Evolutionary conservation across 345 rosid species (phyloP).

Genomic region (Boechera retrofracta): DNA sequence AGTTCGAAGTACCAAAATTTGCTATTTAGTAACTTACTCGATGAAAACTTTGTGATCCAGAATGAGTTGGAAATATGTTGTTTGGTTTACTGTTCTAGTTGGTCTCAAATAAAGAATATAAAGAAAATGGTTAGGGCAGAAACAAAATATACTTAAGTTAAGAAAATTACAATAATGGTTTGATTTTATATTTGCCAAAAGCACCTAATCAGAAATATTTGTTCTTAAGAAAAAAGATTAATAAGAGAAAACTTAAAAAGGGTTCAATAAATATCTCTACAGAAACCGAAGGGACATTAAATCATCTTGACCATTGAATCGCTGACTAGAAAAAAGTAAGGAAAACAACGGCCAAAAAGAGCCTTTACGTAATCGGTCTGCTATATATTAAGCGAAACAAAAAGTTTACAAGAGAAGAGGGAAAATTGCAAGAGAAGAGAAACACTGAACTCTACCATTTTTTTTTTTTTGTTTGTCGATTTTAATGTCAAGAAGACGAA

Average conservation of each 20-base stretch:
- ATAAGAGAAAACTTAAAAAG: background rate
- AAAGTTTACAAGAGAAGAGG: background rate
- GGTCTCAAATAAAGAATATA: too few relatives aligned
- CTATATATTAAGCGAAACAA: background rate
- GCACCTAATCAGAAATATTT: background rate
- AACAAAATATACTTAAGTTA: too few relatives aligned
- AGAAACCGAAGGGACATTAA: slow-evolving; percentile 11
- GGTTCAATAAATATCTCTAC: background rate
- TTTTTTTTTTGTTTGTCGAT: background rate
- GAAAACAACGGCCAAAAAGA: slow-evolving; percentile 24
- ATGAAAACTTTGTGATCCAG: too few relatives aligned
- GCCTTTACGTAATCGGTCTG: background rate
- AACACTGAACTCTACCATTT: background rate
- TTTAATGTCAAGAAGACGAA: slow-evolving; percentile 45
- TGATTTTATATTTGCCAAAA: background rate
- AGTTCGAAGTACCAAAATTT: too few relatives aligned
- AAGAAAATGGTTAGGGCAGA: too few relatives aligned
- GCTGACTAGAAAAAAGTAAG: background rate
- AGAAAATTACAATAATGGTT: background rate
- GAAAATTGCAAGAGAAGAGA: background rate
- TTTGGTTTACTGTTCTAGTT: too few relatives aligned
- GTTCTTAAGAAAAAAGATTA: background rate
- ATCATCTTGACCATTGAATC: slow-evolving; percentile 33
- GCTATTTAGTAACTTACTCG: too few relatives aligned
- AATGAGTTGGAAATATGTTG: too few relatives aligned